phyloP scores from a whole-genome alignment of 208 protist genomes.

The Spongospora subterranea region DNA sequence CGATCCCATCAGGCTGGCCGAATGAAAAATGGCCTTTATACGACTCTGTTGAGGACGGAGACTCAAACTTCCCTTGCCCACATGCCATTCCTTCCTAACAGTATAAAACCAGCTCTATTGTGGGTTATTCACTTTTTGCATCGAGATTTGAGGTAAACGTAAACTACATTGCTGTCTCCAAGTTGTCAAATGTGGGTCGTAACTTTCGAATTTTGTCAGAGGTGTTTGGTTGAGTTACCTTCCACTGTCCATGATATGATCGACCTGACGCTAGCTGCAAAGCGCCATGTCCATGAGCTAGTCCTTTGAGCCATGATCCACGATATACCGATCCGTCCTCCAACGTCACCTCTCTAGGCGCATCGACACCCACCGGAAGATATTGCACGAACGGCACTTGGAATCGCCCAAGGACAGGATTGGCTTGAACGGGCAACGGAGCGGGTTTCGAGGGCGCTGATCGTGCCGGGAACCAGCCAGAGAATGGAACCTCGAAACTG shows the following conservation, averaged over 20 bases:
- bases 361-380: too few relatives aligned
- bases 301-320: too few relatives aligned
- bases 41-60: neutral
- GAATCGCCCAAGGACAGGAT: neutral
- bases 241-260: neutral
- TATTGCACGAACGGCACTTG: neutral
- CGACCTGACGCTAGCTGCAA: neutral
- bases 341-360: neutral
- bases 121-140: neutral
- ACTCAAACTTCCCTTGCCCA: neutral
- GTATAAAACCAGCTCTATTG: neutral
- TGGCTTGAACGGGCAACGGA: neutral
- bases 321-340: neutral
- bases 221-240: neutral
- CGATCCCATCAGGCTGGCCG: constrained; percentile 1
- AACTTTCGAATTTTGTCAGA: neutral
- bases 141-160: neutral
- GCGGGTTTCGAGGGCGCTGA: neutral
- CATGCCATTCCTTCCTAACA: neutral
- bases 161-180: neutral
- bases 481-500: neutral
- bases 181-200: neutral
- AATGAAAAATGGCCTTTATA: constrained; percentile 57
- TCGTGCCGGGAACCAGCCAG: neutral
- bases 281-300: too few relatives aligned